A percentile compares a stretch with the other conserved stretches of the same genome.
Conservation (phyloP, 2,329 filamentous ascomycete species). For the Paecilomyces sp. region DNA sequence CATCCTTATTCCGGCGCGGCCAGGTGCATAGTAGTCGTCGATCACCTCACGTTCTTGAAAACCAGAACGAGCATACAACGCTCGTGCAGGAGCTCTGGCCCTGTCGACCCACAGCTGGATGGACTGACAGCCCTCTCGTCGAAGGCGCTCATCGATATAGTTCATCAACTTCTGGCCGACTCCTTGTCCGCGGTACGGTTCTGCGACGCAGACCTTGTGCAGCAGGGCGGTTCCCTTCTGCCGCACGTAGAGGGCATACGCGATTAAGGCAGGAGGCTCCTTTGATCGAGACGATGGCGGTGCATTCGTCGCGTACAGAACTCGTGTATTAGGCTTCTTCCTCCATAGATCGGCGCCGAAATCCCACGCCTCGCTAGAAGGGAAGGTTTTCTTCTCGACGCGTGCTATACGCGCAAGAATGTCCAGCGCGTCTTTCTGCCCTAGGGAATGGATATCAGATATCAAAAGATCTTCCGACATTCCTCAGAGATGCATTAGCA, state of each 20-base stretch:
- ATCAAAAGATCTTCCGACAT: slow-evolving; percentile 20
- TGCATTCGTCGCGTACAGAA: slow-evolving; percentile 27
- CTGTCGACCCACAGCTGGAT: slow-evolving; percentile 49
- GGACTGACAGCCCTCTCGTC: slow-evolving; percentile 39
- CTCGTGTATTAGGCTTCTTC: slow-evolving; percentile 42
- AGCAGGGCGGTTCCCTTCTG: slow-evolving; percentile 39
- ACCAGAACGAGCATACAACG: slow-evolving; percentile 38
- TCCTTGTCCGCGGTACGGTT: slow-evolving; percentile 40
- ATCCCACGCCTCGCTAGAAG: slow-evolving; percentile 43
- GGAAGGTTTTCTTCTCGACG: slow-evolving; percentile 45
- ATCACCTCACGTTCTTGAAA: slow-evolving; percentile 42
- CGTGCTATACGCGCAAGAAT: slow-evolving; percentile 29
- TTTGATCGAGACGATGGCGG: slow-evolving; percentile 3
- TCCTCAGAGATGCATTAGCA: slow-evolving; percentile 11
- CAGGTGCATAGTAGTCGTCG: slow-evolving; percentile 44
- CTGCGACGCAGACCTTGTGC: slow-evolving; percentile 47
- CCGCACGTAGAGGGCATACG: slow-evolving; percentile 42
- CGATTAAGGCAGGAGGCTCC: slow-evolving; percentile 23
- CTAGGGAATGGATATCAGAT: slow-evolving; percentile 31
- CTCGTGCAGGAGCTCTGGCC: slow-evolving; percentile 36
- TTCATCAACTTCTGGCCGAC: slow-evolving; percentile 39
- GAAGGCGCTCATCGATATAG: slow-evolving; percentile 35
- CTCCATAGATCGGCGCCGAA: slow-evolving; percentile 40
- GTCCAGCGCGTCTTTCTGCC: slow-evolving; percentile 24
- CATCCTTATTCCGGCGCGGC: slow-evolving; percentile 42